Conservation (phyloP, 352 stramenopile genomes). For the Globisporangium takayamanum region DNA sequence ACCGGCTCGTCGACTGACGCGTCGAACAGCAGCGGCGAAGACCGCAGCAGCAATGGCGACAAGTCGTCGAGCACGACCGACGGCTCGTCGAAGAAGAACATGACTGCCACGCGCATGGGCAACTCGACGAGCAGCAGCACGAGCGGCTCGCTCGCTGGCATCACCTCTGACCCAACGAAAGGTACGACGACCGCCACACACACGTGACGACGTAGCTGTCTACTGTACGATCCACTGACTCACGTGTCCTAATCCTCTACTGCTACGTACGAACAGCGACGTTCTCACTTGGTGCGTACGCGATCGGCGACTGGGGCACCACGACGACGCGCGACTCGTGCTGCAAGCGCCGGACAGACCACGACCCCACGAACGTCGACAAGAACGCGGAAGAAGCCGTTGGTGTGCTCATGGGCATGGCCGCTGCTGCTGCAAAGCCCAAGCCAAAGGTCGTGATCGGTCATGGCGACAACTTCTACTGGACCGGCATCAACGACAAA, state of each 20-base stretch:
- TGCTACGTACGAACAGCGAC: constrained; percentile 16
- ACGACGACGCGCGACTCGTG: constrained; percentile 59
- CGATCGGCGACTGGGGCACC: constrained; percentile 71
- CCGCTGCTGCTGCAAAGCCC: constrained; percentile 23
- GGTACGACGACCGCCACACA: constrained; percentile 3
- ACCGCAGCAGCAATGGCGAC: constrained; percentile 1
- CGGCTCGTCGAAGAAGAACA: constrained; percentile 5
- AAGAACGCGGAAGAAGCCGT: constrained; percentile 61
- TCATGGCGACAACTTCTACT: constrained; percentile 72
- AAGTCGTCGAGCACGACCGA: constrained; percentile 4
- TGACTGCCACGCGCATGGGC: constrained; percentile 11
- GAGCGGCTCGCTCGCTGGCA: constrained; percentile 15
- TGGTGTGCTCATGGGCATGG: constrained; percentile 54
- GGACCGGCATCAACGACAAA: constrained; percentile 42
- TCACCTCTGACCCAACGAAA: constrained; percentile 52
- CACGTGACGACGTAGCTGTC: not conserved
- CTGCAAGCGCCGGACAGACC: constrained; percentile 52
- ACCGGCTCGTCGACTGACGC: constrained; percentile 20
- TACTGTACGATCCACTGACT: not conserved
- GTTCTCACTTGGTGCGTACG: constrained; percentile 54
- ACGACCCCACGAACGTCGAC: constrained; percentile 47
- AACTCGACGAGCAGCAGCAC: constrained; percentile 15
- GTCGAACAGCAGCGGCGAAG: constrained; percentile 7
- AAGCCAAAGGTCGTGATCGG: constrained; percentile 55
- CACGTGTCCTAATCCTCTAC: not conserved